A percentile compares a stretch with the other conserved stretches of the same genome.
These are phyloP conservation scores for Vitis riparia DNA, from an alignment of 164 flowering plant species.

Conservation along the genomic window DNA sequence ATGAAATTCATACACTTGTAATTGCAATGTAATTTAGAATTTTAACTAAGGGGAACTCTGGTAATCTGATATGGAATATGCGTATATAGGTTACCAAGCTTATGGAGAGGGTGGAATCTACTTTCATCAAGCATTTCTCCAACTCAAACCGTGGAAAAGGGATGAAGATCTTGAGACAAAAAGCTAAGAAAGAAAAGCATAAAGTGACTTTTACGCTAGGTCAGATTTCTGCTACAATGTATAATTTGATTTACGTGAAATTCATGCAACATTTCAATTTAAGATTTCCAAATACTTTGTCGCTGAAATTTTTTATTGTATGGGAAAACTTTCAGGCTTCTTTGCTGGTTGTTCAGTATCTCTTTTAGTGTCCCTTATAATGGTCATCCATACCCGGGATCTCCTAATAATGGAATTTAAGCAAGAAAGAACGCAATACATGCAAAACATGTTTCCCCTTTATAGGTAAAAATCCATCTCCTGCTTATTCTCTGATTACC, in stretches of 20 bases:
- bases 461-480: conserved; percentile 41
- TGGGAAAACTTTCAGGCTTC: conserved; percentile 36
- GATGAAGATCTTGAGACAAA: conserved; percentile 49
- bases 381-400: conserved; percentile 37
- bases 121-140: conserved; percentile 67
- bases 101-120: conserved; percentile 62
- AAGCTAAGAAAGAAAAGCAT: conserved; percentile 50
- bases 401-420: conserved; percentile 14
- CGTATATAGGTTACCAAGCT: conserved; percentile 45
- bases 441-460: conserved; percentile 70
- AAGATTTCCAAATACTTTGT: not conserved
- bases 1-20: no score
- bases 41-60: no score
- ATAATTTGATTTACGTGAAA: no score
- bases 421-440: conserved; percentile 34
- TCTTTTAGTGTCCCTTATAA: conserved; percentile 39
- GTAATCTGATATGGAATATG: not conserved
- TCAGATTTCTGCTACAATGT: conserved; percentile 13
- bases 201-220: conserved; percentile 49
- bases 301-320: not conserved
- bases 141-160: conserved; percentile 65
- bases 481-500: no score
- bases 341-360: conserved; percentile 52
- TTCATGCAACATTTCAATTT: no score
- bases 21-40: no score